Evolutionary conservation across 441 rosid species (phyloP).

Genomic region (Dalechampia spathulata): DNA sequence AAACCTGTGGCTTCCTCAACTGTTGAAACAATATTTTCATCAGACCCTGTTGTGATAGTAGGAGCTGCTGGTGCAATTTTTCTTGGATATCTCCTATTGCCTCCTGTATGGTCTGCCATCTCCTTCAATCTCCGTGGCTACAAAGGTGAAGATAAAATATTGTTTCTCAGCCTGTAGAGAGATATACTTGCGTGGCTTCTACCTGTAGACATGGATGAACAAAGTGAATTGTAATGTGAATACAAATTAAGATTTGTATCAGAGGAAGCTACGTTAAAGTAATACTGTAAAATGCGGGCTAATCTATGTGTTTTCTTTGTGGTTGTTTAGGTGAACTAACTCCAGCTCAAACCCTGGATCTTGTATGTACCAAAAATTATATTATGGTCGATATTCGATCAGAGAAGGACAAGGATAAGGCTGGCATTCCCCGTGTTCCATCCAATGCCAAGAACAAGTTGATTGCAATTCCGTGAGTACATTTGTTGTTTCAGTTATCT

Average conservation of each 20-base stretch:
- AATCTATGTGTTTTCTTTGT: conserved; percentile 1
- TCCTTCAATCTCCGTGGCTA: conserved; percentile 77
- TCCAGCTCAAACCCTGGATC: conserved; percentile 79
- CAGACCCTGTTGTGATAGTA: conserved; percentile 60
- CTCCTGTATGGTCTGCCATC: conserved; percentile 65
- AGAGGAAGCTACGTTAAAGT: too few relatives aligned
- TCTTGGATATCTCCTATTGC: conserved; percentile 57
- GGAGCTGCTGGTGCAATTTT: conserved; percentile 62
- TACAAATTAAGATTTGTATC: too few relatives aligned
- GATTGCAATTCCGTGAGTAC: conserved; percentile 73
- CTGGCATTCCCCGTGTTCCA: conserved; percentile 87
- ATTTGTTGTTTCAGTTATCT: conserved; percentile 7
- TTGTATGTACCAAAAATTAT: conserved; percentile 41
- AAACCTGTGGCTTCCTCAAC: conserved; percentile 88
- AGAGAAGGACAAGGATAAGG: conserved; percentile 85
- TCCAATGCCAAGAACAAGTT: conserved; percentile 67
- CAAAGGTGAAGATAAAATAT: conserved; percentile 49
- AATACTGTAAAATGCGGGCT: too few relatives aligned
- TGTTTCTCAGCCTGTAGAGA: too few relatives aligned
- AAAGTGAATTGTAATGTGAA: not conserved
- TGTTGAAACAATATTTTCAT: conserved; percentile 54
- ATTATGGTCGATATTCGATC: conserved; percentile 73
- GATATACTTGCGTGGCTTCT: not conserved
- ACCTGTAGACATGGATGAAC: not conserved
- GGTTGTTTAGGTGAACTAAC: conserved; percentile 59